phyloP scores from a whole-genome alignment of 2,329 filamentous ascomycete species.

The Colletotrichum coccodes region DNA sequence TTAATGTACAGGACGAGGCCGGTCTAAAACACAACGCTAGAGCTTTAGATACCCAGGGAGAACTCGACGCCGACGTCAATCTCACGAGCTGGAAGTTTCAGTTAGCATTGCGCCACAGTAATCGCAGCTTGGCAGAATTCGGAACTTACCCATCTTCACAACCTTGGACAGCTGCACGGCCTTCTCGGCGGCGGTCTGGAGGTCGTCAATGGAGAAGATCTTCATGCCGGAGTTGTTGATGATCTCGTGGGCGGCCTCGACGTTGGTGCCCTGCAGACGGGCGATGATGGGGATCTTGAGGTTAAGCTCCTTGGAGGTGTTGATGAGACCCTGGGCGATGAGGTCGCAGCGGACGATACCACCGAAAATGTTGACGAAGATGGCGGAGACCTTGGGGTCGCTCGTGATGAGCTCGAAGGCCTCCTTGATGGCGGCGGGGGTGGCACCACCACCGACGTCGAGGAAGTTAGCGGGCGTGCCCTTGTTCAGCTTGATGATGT shows the following conservation, averaged over 20 bases:
- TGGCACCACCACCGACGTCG: constrained; percentile 97
- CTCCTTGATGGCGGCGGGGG: constrained; percentile 94
- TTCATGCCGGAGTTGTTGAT: constrained; percentile 98
- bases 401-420: constrained; percentile 99
- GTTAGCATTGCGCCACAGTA: constrained; percentile 32
- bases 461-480: constrained; percentile 98
- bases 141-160: constrained; percentile 89
- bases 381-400: constrained; percentile 96
- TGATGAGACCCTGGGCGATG: constrained; percentile 95
- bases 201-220: constrained; percentile 99
- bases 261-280: constrained; percentile 97
- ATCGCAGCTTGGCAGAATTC: not conserved
- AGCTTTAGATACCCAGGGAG: constrained; percentile 85
- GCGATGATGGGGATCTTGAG: constrained; percentile 97
- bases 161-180: constrained; percentile 99
- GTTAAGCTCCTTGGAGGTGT: constrained; percentile 94
- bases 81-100: constrained; percentile 74
- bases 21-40: constrained; percentile 33
- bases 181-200: constrained; percentile 97
- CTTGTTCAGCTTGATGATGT: constrained; percentile 99
- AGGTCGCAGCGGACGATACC: constrained; percentile 98
- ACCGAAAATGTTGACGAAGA: constrained; percentile 99
- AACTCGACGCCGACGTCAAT: constrained; percentile 98
- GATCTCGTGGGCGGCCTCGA: constrained; percentile 90
- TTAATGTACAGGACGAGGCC: constrained; percentile 34